These are phyloP conservation scores for Pulchroboletus neoregius DNA, from an alignment of 1,284 basidiomycete species.

Conservation along the genomic window DNA sequence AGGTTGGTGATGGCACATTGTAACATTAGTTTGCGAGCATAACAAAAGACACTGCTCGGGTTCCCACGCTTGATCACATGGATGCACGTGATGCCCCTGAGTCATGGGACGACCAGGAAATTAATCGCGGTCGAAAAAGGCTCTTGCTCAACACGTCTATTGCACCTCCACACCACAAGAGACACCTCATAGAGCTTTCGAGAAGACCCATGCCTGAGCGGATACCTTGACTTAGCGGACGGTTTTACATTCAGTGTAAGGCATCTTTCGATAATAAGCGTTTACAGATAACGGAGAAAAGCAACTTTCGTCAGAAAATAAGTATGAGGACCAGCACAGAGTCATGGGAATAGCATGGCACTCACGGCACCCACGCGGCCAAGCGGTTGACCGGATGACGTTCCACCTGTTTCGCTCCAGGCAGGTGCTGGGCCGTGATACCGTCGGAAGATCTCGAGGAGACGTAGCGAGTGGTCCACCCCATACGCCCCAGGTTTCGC, in stretches of 20 bases:
- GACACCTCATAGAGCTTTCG: slow-evolving; percentile 19
- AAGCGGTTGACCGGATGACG: too few relatives aligned
- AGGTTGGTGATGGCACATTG: too few relatives aligned
- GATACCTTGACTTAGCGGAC: slow-evolving; percentile 1
- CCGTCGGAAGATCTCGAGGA: neutral
- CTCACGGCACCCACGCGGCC: neutral
- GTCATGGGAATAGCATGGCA: slow-evolving; percentile 10
- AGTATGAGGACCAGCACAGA: slow-evolving; percentile 15
- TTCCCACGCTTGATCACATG: too few relatives aligned
- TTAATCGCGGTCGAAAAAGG: too few relatives aligned
- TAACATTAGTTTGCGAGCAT: too few relatives aligned
- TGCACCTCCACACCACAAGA: neutral
- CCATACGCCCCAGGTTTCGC: too few relatives aligned
- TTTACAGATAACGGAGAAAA: neutral
- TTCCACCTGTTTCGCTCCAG: too few relatives aligned
- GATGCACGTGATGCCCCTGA: too few relatives aligned
- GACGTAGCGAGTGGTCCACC: neutral
- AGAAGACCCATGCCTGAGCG: neutral
- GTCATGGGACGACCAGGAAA: too few relatives aligned
- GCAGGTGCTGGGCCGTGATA: neutral
- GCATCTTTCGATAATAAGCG: slow-evolving; percentile 1
- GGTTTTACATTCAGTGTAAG: slow-evolving; percentile 18
- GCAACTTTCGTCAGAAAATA: slow-evolving; percentile 6
- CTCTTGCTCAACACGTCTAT: slow-evolving; percentile 28
- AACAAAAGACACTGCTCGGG: too few relatives aligned